Base-by-base conservation (phyloP, 495 filamentous ascomycete genomes). In the Lasiosphaeria miniovina region DNA sequence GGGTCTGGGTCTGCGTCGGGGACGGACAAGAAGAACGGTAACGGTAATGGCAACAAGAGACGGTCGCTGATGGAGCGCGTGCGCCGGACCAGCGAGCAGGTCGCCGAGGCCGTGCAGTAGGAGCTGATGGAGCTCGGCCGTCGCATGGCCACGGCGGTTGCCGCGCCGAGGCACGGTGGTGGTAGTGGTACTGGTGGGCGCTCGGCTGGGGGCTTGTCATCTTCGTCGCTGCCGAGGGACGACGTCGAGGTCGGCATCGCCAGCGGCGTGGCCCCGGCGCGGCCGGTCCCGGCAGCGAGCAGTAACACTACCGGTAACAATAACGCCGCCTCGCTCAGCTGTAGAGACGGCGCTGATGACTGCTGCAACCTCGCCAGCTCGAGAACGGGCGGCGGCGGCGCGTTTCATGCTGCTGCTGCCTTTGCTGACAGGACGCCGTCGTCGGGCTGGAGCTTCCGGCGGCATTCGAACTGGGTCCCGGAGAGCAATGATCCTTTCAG, bases 81-180 rank as follows among this genome's bases (percentile, higher is more conserved):
- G 41, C 33, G 62, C n/a, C 58, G 52, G 46, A 54, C 36, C 34
- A 65, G 62, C 38, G 59, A 57, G 32, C 48, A 35, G 36, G n/a
- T 59, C 31, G 52, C 17, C 0, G 59, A 43, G n/a, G 59, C 48
- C 31, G 36, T 65, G 59, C 52, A 59, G 52, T 49, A 53, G 33
- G 55, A 65, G 49, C 41, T 65, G 48, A 48, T 56, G 32, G 60
- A 60, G 12, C 14, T 65, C 4, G 32, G 53, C 12, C 46, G 53
- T 7, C 46, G 59, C 34, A 59, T 54, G 54, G 35, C 61, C 3
- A 48, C 58, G 38, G 54, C 45, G 12, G 36, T 46, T 31, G 57
- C 38, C 12, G 15, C 5, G 8, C 43, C 43, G 7, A 46, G 12
- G 12, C 15, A 46, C 15, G 24, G 24, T 24, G 2, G 24, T 24